Base-by-base conservation (phyloP, 768 basidiomycete species). In the Boletus patriciae region DNA sequence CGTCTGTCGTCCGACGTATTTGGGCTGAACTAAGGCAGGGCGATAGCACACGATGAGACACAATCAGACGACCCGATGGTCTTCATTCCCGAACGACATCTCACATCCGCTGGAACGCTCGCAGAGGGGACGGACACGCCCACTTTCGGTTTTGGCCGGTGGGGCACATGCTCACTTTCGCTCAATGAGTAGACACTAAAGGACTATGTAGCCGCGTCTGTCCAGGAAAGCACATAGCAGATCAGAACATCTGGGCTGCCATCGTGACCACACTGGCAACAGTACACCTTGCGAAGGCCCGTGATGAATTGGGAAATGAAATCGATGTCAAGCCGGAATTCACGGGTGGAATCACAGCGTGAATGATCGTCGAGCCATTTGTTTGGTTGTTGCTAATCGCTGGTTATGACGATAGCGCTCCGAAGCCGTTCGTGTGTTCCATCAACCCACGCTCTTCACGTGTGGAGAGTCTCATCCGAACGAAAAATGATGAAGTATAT, bases 21-120 rank as follows among this genome's bases (percentile, higher is more conserved):
- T 29, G 16, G 18, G 33, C 38, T 62, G 40, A 70, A 3, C 23
- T 23, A 6, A 27, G 3, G 10, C 34, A 81, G 78, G 77, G 76
- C 72, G 7, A 77, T 80, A 36, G 72, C 78, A 18, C 83, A 82
- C 52, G 80, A 86, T 62, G 76, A 77, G 50, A 66, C 61, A 3
- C 70, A 74, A 41, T 87, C 83, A 68, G 77, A 78, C 8, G 76
- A 85, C 34, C 78, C 85, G 6, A 76, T 76, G 54, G 60, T 62
- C 8, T 85, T 85, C 70, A 74, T 77, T 25, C 85, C 86, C 7
- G 81, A 84, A 57, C 76, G 85, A 38, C 83, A 81, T 70, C 63
- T 87, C 13, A 61, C 59, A 8, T 3, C 59, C 1, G 15, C 50
- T 0, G 70, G 68, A n/a, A 50, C 42, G 15, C 50, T 69, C 15